Evolutionary conservation across 192 early-diverging fungal species (phyloP).

Genomic region (Backusella psychrophila): DNA sequence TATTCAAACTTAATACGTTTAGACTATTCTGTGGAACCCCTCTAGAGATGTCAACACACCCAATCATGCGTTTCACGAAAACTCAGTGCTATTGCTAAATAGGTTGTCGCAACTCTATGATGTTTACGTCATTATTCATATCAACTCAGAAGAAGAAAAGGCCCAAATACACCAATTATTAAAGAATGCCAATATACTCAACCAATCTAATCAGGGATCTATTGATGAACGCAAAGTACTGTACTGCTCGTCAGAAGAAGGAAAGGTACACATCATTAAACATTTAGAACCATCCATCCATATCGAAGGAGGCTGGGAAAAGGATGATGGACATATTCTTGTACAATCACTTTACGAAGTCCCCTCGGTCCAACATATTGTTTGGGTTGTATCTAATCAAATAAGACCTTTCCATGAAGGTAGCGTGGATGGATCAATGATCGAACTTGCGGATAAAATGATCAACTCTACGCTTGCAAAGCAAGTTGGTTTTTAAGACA

Average conservation of each 20-base stretch:
- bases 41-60: conserved; percentile 63
- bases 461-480: conserved; percentile 3
- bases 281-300: conserved; percentile 64
- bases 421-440: not conserved
- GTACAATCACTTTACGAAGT: not conserved
- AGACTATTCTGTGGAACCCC: conserved; percentile 80
- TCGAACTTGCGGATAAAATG: conserved; percentile 6
- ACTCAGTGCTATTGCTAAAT: conserved; percentile 52
- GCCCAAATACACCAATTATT: conserved; percentile 53
- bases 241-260: conserved; percentile 67
- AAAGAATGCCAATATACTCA: conserved; percentile 37
- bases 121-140: conserved; percentile 57
- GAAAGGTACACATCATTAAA: conserved; percentile 64
- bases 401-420: conserved; percentile 4
- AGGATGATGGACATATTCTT: conserved; percentile 26
- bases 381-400: conserved; percentile 1
- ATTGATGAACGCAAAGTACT: conserved; percentile 64
- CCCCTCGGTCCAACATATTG: not conserved
- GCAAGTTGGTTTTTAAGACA: conserved; percentile 1
- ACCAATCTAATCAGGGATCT: conserved; percentile 7
- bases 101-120: conserved; percentile 47
- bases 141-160: conserved; percentile 53
- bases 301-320: conserved; percentile 58
- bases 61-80: conserved; percentile 70
- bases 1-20: conserved; percentile 3